phyloP scores from a whole-genome alignment of 2,329 filamentous ascomycete genomes.

The Penicillium vulpinum region DNA sequence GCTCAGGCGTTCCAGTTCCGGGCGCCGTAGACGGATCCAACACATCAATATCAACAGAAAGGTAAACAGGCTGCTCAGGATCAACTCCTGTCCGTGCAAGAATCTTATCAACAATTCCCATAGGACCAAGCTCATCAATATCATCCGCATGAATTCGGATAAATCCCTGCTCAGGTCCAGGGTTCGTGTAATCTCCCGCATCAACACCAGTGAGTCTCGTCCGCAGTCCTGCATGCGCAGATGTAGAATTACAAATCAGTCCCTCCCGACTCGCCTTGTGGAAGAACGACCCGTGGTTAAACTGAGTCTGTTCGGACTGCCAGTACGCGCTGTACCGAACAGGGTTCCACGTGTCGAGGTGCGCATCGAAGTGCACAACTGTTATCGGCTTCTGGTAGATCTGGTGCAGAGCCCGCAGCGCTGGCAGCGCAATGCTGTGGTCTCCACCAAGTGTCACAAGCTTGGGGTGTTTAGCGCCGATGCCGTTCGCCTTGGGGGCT shows the following conservation, averaged over 20 bases:
- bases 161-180: conserved; percentile 74
- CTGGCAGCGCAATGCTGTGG: conserved; percentile 69
- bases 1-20: conserved; percentile 84
- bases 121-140: conserved; percentile 76
- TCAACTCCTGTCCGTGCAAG: conserved; percentile 65
- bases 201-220: conserved; percentile 69
- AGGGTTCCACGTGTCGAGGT: conserved; percentile 85
- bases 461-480: conserved; percentile 47
- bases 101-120: conserved; percentile 70
- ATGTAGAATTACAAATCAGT: conserved; percentile 70
- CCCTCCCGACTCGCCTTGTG: conserved; percentile 83
- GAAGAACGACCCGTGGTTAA: conserved; percentile 91
- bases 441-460: conserved; percentile 73
- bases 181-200: conserved; percentile 66
- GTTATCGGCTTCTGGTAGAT: conserved; percentile 64
- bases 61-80: conserved; percentile 73
- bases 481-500: conserved; percentile 31
- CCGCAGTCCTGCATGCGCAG: conserved; percentile 79
- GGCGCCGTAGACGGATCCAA: conserved; percentile 70
- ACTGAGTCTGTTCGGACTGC: conserved; percentile 68
- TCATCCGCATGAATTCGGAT: conserved; percentile 79
- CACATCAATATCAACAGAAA: conserved; percentile 79
- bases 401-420: conserved; percentile 64
- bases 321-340: conserved; percentile 74
- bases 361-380: conserved; percentile 74